These are phyloP conservation scores for Ascomycota sp. DNA, from an alignment of 2,329 filamentous ascomycete genomes.

Conservation along the genomic window DNA sequence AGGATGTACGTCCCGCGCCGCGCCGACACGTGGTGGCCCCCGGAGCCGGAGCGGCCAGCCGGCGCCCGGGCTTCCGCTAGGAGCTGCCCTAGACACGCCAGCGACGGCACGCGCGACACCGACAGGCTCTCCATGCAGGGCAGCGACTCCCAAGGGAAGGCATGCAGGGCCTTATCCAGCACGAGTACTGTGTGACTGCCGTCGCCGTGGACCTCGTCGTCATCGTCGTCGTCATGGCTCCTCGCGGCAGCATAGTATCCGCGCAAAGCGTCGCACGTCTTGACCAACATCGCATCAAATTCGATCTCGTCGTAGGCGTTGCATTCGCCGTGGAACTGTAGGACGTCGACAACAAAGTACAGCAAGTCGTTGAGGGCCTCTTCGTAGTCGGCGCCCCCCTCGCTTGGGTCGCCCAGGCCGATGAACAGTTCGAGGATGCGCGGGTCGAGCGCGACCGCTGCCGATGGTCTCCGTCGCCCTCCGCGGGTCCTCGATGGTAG, in stretches of 20 bases:
- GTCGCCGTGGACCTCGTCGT: slow-evolving; percentile 16
- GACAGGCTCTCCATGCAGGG: slow-evolving; percentile 64
- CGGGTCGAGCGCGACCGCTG: slow-evolving; percentile 29
- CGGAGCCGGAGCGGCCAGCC: slow-evolving; percentile 3
- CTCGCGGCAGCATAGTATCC: slow-evolving; percentile 45
- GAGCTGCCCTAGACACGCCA: slow-evolving; percentile 61
- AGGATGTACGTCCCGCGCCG: slow-evolving; percentile 56
- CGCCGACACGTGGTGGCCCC: slow-evolving; percentile 33
- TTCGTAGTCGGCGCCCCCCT: slow-evolving; percentile 54
- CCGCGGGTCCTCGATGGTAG: slow-evolving; percentile 59
- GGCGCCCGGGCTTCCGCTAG: slow-evolving; percentile 31
- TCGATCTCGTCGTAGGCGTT: slow-evolving; percentile 98
- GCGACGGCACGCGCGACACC: slow-evolving; percentile 72
- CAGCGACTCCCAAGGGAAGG: slow-evolving; percentile 90
- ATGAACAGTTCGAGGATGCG: slow-evolving; percentile 73
- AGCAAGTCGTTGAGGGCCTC: slow-evolving; percentile 81
- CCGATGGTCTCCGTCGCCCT: slow-evolving; percentile 19
- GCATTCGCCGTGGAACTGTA: slow-evolving; percentile 88
- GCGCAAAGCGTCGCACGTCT: slow-evolving; percentile 66
- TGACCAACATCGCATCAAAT: slow-evolving; percentile 78
- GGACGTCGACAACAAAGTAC: slow-evolving; percentile 88
- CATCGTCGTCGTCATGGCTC: slow-evolving; percentile 1
- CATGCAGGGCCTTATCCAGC: slow-evolving; percentile 75
- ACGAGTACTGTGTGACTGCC: slow-evolving; percentile 64
- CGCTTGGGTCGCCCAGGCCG: slow-evolving; percentile 54